Conservation (phyloP, 2,329 filamentous ascomycete genomes). For the Penicillium rolfsii region DNA sequence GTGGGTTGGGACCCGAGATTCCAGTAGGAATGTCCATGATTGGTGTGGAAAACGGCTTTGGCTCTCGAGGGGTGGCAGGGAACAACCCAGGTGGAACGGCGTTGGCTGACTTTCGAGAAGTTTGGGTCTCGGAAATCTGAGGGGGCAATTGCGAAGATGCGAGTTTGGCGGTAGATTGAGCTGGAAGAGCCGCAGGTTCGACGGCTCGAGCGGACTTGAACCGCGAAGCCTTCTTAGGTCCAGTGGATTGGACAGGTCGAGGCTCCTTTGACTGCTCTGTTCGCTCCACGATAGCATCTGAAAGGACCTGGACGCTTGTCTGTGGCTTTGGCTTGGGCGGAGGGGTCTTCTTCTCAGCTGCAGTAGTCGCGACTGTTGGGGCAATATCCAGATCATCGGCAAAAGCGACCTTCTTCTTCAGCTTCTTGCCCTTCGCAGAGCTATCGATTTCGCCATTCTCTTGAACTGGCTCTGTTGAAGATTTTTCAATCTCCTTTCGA, state of each 20-base stretch:
- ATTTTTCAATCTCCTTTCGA: constrained; percentile 35
- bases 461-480: constrained; percentile 24
- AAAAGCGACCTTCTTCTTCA: constrained; percentile 77
- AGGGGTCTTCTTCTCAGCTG: constrained; percentile 34
- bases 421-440: constrained; percentile 30
- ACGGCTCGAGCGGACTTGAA: constrained; percentile 46
- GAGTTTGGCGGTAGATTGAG: constrained; percentile 6
- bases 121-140: constrained; percentile 25
- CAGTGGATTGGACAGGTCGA: constrained; percentile 16
- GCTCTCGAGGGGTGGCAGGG: constrained; percentile 41
- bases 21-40: constrained; percentile 33
- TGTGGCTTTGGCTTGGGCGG: constrained; percentile 22
- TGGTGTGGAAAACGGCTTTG: constrained; percentile 46
- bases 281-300: constrained; percentile 52
- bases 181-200: neutral
- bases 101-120: constrained; percentile 28
- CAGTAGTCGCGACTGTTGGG: constrained; percentile 43
- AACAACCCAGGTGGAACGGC: constrained; percentile 37
- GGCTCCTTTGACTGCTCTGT: constrained; percentile 27
- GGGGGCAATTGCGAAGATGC: constrained; percentile 22
- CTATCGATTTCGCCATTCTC: neutral
- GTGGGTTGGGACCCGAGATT: constrained; percentile 37
- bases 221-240: constrained; percentile 48
- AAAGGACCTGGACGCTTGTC: constrained; percentile 40
- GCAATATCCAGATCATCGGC: constrained; percentile 74